Base-by-base conservation (phyloP, 1,284 basidiomycete species). In the Volvariella surrecta region DNA sequence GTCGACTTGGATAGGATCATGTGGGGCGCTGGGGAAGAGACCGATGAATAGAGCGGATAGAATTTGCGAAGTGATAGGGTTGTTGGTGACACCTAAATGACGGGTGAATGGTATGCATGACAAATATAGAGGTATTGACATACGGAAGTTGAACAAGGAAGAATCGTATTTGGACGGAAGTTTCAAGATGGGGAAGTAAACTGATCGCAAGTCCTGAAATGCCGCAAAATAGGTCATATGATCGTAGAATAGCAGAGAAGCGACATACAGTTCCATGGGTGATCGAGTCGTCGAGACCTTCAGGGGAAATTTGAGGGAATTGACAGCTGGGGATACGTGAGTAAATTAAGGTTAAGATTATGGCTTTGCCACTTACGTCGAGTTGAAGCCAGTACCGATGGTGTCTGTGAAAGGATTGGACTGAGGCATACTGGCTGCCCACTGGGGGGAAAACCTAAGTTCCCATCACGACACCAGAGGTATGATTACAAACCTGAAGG, bases 41-140 rank as follows among this genome's bases (percentile, higher is more conserved):
- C 68, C 69, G 40, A 56, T 57, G 11, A 68, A 47, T n/a, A 71
- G 58, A 0, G 64, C 67, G n/a, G 63, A 64, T n/a, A 68, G 67
- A 2, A 71, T 67, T 56, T 73, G 68, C 0, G 70, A 72, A 7
- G 71, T 72, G 30, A 73, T 70, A 11, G 60, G 61, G 41, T 73
- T 73, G 56, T 70, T 70, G 2, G 69, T 73, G 2, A 72, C 68
- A 11, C 68, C 68, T 70, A 41, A 4, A 30, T 17, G 18, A 28
- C n/a, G 1, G 4, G 28, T 17, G n/a, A 35, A 24, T 32, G 16
- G 31, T 20, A 13, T 37, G 15, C 2, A 18, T 15, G 2, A 21
- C 20, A 42, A 22, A 22, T n/a, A 31, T 17, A 18, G 31, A 21
- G 9, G 34, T 2, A 18, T 19, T 1, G 4, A 57, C 56, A 15